Conservation (phyloP, 2,329 filamentous ascomycete genomes). For the Xylariaceae sp. region DNA sequence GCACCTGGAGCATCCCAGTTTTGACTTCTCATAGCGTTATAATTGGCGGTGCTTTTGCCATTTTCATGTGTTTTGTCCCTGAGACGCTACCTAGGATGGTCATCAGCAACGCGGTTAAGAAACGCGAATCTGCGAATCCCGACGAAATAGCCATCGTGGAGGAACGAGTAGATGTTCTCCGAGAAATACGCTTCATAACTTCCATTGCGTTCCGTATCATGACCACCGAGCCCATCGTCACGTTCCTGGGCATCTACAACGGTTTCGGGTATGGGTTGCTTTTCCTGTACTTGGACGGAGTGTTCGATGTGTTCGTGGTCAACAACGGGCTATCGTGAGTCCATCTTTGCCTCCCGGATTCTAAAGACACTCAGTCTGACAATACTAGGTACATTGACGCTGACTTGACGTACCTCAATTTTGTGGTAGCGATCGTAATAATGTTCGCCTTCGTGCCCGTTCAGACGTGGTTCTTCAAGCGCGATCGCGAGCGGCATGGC, state of each 20-base stretch:
- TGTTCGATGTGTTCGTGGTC: slow-evolving; percentile 46
- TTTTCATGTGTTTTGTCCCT: slow-evolving; percentile 42
- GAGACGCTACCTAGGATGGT: slow-evolving; percentile 45
- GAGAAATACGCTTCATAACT: slow-evolving; percentile 44
- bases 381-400: slow-evolving; percentile 37
- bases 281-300: slow-evolving; percentile 46
- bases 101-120: slow-evolving; percentile 39
- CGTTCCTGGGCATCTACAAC: slow-evolving; percentile 44
- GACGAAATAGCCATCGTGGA: slow-evolving; percentile 38
- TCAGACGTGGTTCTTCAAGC: slow-evolving; percentile 45
- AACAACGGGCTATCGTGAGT: slow-evolving; percentile 44
- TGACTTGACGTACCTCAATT: slow-evolving; percentile 47
- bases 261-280: slow-evolving; percentile 47
- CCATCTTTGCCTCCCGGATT: background rate
- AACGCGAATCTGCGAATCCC: slow-evolving; percentile 34
- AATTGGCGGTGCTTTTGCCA: slow-evolving; percentile 41
- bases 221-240: slow-evolving; percentile 46
- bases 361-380: slow-evolving; percentile 8
- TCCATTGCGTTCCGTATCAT: slow-evolving; percentile 48
- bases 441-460: slow-evolving; percentile 47
- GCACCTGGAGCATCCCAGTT: background rate
- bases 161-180: slow-evolving; percentile 40
- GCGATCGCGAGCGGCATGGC: slow-evolving; percentile 41
- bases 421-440: slow-evolving; percentile 44
- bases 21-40: slow-evolving; percentile 36